Base-by-base conservation (phyloP, 768 basidiomycete genomes). In the Trametes meyenii region DNA sequence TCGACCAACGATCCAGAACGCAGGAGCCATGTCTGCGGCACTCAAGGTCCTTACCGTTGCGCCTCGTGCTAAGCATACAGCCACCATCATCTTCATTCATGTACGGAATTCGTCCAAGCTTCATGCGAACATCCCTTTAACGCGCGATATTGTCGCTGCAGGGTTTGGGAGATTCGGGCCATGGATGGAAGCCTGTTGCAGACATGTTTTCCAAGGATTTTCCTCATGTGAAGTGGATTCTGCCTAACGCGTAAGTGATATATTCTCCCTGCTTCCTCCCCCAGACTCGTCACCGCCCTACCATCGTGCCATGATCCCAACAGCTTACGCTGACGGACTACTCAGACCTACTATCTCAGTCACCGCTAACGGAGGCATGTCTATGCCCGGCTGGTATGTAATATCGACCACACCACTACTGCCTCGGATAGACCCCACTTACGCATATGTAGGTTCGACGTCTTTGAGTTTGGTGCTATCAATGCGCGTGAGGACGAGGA, bases 1-100 rank as follows among this genome's bases (percentile, higher is more conserved):
- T 17, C 45, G 0, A 35, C n/a, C n/a, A 6, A 23, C 10, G 14
- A 36, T 21, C 8, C 39, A 50, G 8, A 21, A 11, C 6, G 26
- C 51, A 14, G 33, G 24, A 40, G 21, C 52, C 3, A 65, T 65
- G 53, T 70, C 71, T 63, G 64, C 68, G 55, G 72, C 66, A 17
- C 50, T 87, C 54, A 81, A 82, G 67, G 81, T 71, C 72, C 72
- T 88, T 64, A 77, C 80, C 33, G 77, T 89, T 33, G 77, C 82
- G 39, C 79, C 91, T 12, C 70, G 77, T 43, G 69, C 77, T 40
- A 85, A 82, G 64, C 94, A 96, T 74, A 87, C 90, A 8, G 91
- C 92, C 8, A 94, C 92, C 0, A 85, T 96, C 64, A 89, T 96
- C 69, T 94, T 96, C 73, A 76, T 94, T 42, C 95, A 97, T 81